Base-by-base conservation (phyloP, 2,329 filamentous ascomycete genomes). In the Verticillium nubilum region DNA sequence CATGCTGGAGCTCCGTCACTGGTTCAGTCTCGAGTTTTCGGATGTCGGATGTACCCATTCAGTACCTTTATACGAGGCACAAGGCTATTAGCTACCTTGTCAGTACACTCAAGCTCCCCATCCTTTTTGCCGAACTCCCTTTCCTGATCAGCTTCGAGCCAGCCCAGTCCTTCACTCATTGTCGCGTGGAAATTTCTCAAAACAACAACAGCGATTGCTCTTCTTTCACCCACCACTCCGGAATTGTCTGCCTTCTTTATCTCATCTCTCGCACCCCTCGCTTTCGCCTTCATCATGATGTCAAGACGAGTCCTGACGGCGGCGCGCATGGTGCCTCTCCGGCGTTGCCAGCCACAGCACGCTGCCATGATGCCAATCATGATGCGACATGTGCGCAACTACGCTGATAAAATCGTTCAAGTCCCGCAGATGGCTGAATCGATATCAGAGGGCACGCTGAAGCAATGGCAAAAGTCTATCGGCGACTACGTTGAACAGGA, bases 371-470 rank as follows among this genome's bases (percentile, higher is more conserved):
- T 68, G 58, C 67, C 63, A 52, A 64, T 73, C 59, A 70, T 84
- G 57, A 79, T 84, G 72, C 73, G 78, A 70, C 84, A 86, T 69
- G 79, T 85, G 58, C 83, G 85, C 66, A 81, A 69, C 65, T 88
- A 88, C 70, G 93, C 93, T 73, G 92, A 96, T 71, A 88, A 86
- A 67, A 78, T 94, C 64, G 87, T 99, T 75, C 94, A 98, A 79
- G 95, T 98, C 66, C 95, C 95, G 33, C 86, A 95, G 73, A 98
- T 99, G 95, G 95, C 95, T 64, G 95, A 99, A 77, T 98, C 95
- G 56, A 98, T 99, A 74, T 96, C 92, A 52, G 95, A 99, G 77
- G 95, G 95, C 62, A 99, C 95, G 25, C 76, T 99, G 70, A 97
- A 97, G 79, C 92, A 97, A 73, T 98, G 93, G 81, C 89, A 86